These are phyloP conservation scores for Pterothamnion heteromorphum DNA, from an alignment of 31 red algal genomes.

Conservation along the genomic window DNA sequence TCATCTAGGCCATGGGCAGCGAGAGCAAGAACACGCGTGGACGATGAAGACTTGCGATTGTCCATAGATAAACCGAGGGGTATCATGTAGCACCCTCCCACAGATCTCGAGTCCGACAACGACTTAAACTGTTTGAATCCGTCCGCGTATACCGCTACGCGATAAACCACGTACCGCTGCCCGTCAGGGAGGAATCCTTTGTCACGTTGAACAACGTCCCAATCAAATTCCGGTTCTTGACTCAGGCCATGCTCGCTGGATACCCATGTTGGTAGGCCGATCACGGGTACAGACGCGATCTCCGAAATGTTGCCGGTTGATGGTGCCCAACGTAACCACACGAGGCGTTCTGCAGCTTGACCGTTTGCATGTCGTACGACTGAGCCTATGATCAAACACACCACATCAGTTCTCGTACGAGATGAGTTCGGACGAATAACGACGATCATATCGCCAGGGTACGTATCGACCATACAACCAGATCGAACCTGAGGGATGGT, in stretches of 20 bases:
- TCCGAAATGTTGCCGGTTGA: no score
- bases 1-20: neutral
- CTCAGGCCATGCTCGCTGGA: no score
- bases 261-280: no score
- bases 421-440: neutral
- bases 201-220: no score
- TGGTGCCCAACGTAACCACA: no score
- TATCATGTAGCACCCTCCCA: neutral
- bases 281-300: no score
- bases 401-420: neutral
- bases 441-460: neutral
- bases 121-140: conserved; percentile 5
- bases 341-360: neutral
- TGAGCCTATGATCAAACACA: neutral
- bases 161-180: no score
- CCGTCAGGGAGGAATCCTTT: no score
- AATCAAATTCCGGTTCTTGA: no score
- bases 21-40: neutral
- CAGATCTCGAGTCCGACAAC: neutral
- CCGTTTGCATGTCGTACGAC: neutral
- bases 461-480: neutral
- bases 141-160: no score
- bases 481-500: no score
- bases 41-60: neutral
- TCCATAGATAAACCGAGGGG: neutral